Percentiles rank a stretch among this genome's conserved stretches.
Conservation (phyloP, 352 stramenopile genomes). For the Globisporangium nunn region DNA sequence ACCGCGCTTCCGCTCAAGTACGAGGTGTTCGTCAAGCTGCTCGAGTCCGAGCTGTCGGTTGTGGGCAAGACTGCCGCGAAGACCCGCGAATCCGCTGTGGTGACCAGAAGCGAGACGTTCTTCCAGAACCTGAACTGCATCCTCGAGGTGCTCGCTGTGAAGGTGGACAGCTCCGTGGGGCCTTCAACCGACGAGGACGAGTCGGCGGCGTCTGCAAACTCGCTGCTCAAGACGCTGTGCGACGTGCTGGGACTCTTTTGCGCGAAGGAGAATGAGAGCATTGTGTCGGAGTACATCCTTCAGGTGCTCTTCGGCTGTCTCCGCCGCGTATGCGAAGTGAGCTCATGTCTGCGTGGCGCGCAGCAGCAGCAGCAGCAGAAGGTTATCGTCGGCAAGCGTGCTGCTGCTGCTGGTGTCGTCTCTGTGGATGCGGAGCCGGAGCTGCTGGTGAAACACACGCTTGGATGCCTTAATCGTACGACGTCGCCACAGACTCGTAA, state of each 20-base stretch:
- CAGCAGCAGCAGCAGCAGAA: conserved; percentile 4
- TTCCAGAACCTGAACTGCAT: conserved; percentile 63
- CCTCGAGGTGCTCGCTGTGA: conserved; percentile 70
- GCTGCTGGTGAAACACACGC: conserved; percentile 71
- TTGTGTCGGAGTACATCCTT: conserved; percentile 72
- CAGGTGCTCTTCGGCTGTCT: conserved; percentile 76
- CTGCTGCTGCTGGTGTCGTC: conserved; percentile 3
- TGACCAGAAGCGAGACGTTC: conserved; percentile 8
- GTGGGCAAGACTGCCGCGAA: not conserved
- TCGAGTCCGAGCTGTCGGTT: conserved; percentile 32
- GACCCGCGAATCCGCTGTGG: not conserved
- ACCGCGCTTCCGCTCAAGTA: conserved; percentile 45
- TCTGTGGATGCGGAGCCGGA: conserved; percentile 36
- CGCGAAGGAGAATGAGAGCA: conserved; percentile 33
- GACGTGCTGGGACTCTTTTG: conserved; percentile 59
- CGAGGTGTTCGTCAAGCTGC: conserved; percentile 43
- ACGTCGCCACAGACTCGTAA: conserved; percentile 75
- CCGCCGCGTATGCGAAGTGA: conserved; percentile 59
- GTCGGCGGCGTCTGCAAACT: conserved; percentile 18
- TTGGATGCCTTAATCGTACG: conserved; percentile 55
- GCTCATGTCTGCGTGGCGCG: not conserved
- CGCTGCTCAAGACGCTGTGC: conserved; percentile 46
- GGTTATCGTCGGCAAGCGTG: not conserved
- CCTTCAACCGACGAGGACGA: conserved; percentile 18
- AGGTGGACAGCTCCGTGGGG: conserved; percentile 32